Conservation (phyloP, 345 rosid genomes). For the Brassica rapa region DNA sequence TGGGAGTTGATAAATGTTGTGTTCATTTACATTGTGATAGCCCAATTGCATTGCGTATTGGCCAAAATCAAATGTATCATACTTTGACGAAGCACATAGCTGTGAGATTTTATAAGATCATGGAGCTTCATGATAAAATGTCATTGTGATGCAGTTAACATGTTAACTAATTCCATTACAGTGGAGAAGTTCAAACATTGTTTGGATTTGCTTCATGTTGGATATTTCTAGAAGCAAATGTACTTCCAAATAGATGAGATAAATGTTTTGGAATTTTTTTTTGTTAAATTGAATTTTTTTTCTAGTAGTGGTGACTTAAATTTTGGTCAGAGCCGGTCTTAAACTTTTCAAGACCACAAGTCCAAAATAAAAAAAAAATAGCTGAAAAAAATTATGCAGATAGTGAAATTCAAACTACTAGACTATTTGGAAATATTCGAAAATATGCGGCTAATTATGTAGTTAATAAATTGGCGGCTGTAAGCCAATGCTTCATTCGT, state of each 20-base stretch:
- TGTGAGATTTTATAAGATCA: not conserved
- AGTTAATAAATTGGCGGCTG: no score
- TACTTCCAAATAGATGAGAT: not conserved
- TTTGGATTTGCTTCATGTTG: not conserved
- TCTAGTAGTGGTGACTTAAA: no score
- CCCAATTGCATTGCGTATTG: not conserved
- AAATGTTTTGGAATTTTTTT: not conserved
- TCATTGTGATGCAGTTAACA: not conserved
- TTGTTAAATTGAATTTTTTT: not conserved
- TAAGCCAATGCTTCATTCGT: no score
- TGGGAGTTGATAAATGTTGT: not conserved
- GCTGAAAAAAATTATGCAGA: no score
- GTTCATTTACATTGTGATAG: not conserved
- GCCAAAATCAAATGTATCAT: not conserved
- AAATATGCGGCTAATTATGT: no score
- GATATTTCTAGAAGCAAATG: not conserved
- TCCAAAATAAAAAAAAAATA: no score
- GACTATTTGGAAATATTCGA: no score
- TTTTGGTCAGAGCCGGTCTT: no score
- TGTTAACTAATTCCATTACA: not conserved
- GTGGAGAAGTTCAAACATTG: not conserved
- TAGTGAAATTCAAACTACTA: no score
- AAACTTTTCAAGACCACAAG: no score
- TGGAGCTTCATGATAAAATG: not conserved
- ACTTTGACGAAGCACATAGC: not conserved